Base-by-base conservation (phyloP, 2,329 filamentous ascomycete species). In the Venturia carpophila region DNA sequence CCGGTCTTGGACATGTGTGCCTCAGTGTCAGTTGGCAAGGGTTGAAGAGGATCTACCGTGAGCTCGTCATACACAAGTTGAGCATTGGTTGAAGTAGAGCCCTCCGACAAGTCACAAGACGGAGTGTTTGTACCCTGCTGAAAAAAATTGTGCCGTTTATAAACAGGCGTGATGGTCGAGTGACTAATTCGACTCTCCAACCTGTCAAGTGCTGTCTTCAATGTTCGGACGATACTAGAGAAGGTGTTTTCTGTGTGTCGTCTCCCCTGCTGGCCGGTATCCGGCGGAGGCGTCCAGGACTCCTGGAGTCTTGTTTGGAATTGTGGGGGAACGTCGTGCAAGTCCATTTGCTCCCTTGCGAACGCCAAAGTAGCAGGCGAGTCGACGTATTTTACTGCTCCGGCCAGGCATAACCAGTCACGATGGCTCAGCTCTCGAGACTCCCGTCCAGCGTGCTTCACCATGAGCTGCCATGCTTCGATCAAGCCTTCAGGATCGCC, bases 51-150 rank as follows among this genome's bases (percentile, higher is more conserved):
- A 64, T 79, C 79, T 17, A 75, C 76, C 1, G 77, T 79, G 58
- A 78, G 69, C 60, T 78, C 75, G 66, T 80, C 76, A 69, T 81
- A 81, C 0, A 81, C 67, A 21, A 68, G 68, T 15, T 74, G 73
- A 60, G 78, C 49, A 37, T 56, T 56, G 49, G 2, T 30, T 11
- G 30, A 6, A 56, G 24, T 10, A 30, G 4, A 10, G 24, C 10
- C 49, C 30, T 17, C 30, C 10, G 11, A 4, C 9, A 10, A 21
- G 1, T 49, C n/a, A 49, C 45, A 10, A 6, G 45, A 7, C n/a
- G 13, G n/a, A 49, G 47, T 52, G 21, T 52, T 52, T 13, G 47
- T 13, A 2, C 47, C 47, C 24, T 17, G 15, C 21, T 21, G 21
- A 3, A 52, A 27, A 15, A 6, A 21, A 27, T 2, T 17, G 13